Evolutionary conservation across 2,329 filamentous ascomycete species (phyloP).

Genomic region (Talaromyces sp.): DNA sequence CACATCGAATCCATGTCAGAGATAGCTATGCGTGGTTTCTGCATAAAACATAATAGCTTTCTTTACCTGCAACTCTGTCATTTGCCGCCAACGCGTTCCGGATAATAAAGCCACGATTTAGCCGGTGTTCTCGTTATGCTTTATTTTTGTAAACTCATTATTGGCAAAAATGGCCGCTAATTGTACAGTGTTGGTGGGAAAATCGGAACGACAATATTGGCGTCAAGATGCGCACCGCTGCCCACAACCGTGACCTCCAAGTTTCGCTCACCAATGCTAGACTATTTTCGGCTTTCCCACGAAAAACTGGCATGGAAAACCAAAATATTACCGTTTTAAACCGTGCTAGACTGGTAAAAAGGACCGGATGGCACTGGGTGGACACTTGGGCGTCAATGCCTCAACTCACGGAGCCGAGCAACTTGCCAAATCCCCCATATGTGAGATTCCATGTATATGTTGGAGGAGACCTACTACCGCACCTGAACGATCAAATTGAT

Average conservation of each 20-base stretch:
- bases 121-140: not conserved
- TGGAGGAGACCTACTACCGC: slow-evolving; percentile 8
- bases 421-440: slow-evolving; percentile 43
- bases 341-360: not conserved
- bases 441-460: not conserved
- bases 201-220: not conserved
- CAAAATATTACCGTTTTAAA: not conserved
- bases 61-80: not conserved
- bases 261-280: not conserved
- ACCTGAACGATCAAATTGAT: not conserved
- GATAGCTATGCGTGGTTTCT: not conserved
- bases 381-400: slow-evolving; percentile 62
- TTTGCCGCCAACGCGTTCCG: not conserved
- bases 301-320: not conserved
- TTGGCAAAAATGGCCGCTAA: not conserved
- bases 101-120: not conserved
- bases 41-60: no score
- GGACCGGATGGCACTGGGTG: slow-evolving; percentile 47
- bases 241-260: not conserved
- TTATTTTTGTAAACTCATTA: not conserved
- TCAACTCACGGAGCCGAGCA: slow-evolving; percentile 56
- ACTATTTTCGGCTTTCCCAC: not conserved
- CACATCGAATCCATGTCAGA: not conserved
- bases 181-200: not conserved
- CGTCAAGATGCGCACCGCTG: not conserved